These are phyloP conservation scores for Solanum infundibuliforme DNA, from an alignment of 257 asterid species.

Conservation along the genomic window DNA sequence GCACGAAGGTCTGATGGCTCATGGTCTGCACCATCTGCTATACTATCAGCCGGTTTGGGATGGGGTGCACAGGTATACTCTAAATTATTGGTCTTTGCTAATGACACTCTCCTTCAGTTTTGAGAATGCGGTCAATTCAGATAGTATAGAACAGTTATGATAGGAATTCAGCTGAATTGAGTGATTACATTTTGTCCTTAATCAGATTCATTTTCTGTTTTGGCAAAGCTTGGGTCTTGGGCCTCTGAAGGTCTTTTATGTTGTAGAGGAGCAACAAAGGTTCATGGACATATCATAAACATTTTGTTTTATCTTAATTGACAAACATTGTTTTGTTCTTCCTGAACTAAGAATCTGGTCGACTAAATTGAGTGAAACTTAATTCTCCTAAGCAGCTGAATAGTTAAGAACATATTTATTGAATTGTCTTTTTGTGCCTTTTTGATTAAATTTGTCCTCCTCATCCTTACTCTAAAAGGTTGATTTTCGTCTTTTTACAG, in stretches of 20 bases:
- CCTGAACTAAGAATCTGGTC: not conserved
- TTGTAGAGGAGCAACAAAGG: not conserved
- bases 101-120: not conserved
- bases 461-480: not conserved
- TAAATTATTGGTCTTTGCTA: not conserved
- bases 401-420: not conserved
- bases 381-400: not conserved
- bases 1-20: constrained; percentile 91
- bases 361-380: not conserved
- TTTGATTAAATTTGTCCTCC: not conserved
- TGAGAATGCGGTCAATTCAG: not conserved
- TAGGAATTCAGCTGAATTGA: not conserved
- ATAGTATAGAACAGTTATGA: too few relatives aligned
- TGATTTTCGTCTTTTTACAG: constrained; percentile 20
- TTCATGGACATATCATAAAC: not conserved
- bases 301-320: not conserved
- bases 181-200: not conserved
- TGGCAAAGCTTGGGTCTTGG: not conserved
- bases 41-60: constrained; percentile 83
- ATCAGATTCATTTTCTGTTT: not conserved
- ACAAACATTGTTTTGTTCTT: not conserved
- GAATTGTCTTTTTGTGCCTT: not conserved
- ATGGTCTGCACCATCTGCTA: constrained; percentile 99
- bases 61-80: constrained; percentile 96
- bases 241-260: not conserved